phyloP scores from a whole-genome alignment of 257 asterid species.

The Solanum paucissectum region DNA sequence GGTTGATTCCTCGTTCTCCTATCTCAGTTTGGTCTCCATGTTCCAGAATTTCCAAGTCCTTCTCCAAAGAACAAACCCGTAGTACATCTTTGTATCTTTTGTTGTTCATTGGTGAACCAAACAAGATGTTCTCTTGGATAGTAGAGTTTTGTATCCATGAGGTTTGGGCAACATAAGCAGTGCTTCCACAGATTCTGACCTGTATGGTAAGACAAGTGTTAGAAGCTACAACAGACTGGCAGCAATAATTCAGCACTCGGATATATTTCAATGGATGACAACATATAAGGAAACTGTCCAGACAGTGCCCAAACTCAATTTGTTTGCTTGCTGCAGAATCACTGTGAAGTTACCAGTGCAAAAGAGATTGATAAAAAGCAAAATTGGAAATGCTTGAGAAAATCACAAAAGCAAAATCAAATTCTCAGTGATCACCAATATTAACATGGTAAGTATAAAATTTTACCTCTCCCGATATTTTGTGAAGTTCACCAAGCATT shows the following conservation, averaged over 20 bases:
- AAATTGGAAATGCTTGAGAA: background rate
- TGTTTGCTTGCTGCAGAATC: background rate
- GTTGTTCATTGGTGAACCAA: constrained; percentile 49
- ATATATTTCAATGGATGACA: background rate
- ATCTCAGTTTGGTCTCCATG: constrained; percentile 65
- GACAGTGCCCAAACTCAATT: background rate
- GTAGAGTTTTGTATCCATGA: constrained; percentile 74
- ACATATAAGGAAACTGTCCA: background rate
- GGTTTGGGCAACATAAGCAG: constrained; percentile 66
- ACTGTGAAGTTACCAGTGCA: background rate
- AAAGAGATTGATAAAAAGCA: background rate
- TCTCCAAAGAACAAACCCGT: constrained; percentile 48
- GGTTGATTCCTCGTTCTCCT: constrained; percentile 71
- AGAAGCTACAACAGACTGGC: background rate
- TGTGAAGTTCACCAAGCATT: constrained; percentile 61
- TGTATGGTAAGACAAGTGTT: background rate
- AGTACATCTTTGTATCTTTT: constrained; percentile 40
- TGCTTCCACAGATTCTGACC: constrained; percentile 64
- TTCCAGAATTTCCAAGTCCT: constrained; percentile 56
- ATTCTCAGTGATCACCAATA: background rate
- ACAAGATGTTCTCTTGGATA: constrained; percentile 57
- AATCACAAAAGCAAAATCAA: background rate
- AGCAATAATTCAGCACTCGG: background rate
- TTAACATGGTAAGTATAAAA: background rate
- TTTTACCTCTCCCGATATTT: constrained; percentile 51